Conservation (phyloP, 2,329 filamentous ascomycete genomes). For the Hypomyces rosellus region DNA sequence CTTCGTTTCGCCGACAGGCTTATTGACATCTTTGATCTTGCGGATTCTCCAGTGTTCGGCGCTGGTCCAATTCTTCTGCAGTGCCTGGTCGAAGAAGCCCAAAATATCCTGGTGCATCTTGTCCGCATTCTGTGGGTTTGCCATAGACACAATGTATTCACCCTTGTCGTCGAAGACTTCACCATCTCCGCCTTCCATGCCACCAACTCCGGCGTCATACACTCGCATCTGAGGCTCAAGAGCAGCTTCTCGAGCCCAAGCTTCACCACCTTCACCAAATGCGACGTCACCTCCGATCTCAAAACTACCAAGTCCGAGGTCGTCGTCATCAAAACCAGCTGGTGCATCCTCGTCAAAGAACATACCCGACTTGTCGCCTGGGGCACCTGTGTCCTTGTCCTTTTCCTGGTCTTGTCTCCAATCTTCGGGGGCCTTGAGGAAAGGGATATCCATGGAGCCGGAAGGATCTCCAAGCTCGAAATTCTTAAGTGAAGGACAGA, state of each 20-base stretch:
- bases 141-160: constrained; percentile 75
- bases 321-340: constrained; percentile 66
- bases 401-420: constrained; percentile 68
- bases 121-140: constrained; percentile 57
- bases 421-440: constrained; percentile 82
- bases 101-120: constrained; percentile 85
- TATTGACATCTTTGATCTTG: constrained; percentile 75
- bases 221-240: constrained; percentile 80
- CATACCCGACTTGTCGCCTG: constrained; percentile 67
- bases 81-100: constrained; percentile 93
- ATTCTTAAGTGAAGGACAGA: constrained; percentile 90
- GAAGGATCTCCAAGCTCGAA: constrained; percentile 87
- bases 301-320: constrained; percentile 65
- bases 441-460: constrained; percentile 81
- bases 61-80: constrained; percentile 95
- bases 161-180: constrained; percentile 49
- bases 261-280: constrained; percentile 93
- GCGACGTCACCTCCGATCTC: constrained; percentile 67
- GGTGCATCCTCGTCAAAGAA: constrained; percentile 84
- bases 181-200: constrained; percentile 36
- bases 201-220: constrained; percentile 59
- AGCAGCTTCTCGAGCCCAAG: constrained; percentile 87
- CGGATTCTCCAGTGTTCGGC: constrained; percentile 98
- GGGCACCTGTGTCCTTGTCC: constrained; percentile 46
- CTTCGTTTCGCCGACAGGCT: constrained; percentile 53